phyloP scores from a whole-genome alignment of 352 stramenopile genomes.

The Phytophthora tubulina region DNA sequence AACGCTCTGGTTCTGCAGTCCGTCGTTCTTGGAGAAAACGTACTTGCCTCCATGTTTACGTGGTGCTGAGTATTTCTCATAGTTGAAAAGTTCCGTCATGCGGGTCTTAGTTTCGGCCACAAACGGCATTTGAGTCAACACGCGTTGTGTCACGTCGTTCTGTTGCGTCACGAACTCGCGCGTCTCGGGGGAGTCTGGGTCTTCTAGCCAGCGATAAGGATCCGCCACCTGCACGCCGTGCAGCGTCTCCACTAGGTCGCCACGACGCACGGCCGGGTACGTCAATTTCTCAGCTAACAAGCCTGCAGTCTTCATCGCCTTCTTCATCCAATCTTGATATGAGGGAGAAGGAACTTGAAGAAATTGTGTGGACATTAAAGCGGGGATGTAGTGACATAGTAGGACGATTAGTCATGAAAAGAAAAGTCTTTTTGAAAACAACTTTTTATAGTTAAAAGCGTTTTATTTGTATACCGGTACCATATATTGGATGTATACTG shows the following conservation, averaged over 20 bases:
- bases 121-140: slow-evolving; percentile 72
- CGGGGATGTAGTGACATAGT: neutral
- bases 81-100: slow-evolving; percentile 90
- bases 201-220: slow-evolving; percentile 83
- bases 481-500: too few relatives aligned
- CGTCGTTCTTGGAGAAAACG: slow-evolving; percentile 89
- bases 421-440: too few relatives aligned
- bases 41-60: slow-evolving; percentile 83
- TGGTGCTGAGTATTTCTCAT: slow-evolving; percentile 88
- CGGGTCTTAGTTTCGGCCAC: slow-evolving; percentile 79
- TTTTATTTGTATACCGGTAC: too few relatives aligned
- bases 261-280: slow-evolving; percentile 66
- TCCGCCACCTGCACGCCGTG: slow-evolving; percentile 68
- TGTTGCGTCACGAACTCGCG: slow-evolving; percentile 83
- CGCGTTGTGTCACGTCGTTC: slow-evolving; percentile 73
- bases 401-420: neutral
- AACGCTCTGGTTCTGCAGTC: slow-evolving; percentile 90
- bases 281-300: slow-evolving; percentile 41
- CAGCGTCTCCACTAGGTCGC: slow-evolving; percentile 63
- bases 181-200: slow-evolving; percentile 83
- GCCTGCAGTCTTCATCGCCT: slow-evolving; percentile 39
- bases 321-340: slow-evolving; percentile 44
- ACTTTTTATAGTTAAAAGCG: too few relatives aligned
- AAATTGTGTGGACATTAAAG: neutral
- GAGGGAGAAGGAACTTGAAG: slow-evolving; percentile 6